Conservation (phyloP, 1,139 yeast genomes). For the Arxiozyma bovina region DNA sequence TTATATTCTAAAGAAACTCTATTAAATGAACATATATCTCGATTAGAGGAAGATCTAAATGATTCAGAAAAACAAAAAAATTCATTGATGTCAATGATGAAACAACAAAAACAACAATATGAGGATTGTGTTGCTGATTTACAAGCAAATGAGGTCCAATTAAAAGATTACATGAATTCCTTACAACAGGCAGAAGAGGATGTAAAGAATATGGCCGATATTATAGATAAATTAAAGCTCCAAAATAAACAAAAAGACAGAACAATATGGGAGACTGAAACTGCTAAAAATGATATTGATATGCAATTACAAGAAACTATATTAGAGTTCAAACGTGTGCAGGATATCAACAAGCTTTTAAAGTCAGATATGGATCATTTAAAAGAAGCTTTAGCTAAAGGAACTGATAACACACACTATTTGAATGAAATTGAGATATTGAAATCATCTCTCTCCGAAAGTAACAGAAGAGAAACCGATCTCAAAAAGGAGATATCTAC, state of each 20-base stretch:
- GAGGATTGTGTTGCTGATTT: conserved; percentile 67
- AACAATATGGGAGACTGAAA: conserved; percentile 48
- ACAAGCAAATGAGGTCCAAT: conserved; percentile 67
- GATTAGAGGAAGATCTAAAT: conserved; percentile 23
- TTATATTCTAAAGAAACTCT: conserved; percentile 20
- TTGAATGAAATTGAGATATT: conserved; percentile 52
- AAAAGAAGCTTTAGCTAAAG: conserved; percentile 37
- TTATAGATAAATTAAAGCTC: conserved; percentile 48
- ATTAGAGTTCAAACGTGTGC: conserved; percentile 46
- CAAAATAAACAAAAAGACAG: conserved; percentile 50
- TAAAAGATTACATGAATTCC: conserved; percentile 46
- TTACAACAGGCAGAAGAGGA: conserved; percentile 51
- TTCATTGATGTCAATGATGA: conserved; percentile 33
- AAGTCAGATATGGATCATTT: conserved; percentile 49
- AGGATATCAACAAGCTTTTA: conserved; percentile 37
- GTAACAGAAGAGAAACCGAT: conserved; percentile 55
- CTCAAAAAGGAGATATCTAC: conserved; percentile 57
- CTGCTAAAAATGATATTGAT: conserved; percentile 47
- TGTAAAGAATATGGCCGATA: conserved; percentile 48
- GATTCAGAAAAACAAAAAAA: conserved; percentile 27
- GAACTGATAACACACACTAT: conserved; percentile 39
- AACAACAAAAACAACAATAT: conserved; percentile 60
- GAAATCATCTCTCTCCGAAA: conserved; percentile 48
- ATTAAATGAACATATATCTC: conserved; percentile 25
- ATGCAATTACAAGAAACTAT: conserved; percentile 51